These are phyloP conservation scores for Beauveria australis DNA, from an alignment of 2,329 filamentous ascomycete genomes.

Conservation along the genomic window DNA sequence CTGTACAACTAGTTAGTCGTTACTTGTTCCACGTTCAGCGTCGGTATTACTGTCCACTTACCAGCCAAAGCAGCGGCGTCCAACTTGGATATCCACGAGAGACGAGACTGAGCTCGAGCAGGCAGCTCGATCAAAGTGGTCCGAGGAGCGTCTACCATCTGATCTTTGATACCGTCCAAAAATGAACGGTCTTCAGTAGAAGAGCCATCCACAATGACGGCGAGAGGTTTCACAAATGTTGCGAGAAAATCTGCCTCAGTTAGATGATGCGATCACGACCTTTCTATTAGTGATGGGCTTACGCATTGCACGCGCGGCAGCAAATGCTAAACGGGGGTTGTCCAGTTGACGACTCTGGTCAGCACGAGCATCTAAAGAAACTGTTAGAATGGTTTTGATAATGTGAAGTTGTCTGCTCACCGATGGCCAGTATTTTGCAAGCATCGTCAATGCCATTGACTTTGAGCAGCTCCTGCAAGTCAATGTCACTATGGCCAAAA, in stretches of 20 bases:
- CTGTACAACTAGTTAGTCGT: conserved; percentile 28
- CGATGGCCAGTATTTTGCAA: conserved; percentile 59
- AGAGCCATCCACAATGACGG: conserved; percentile 62
- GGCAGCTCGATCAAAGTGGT: conserved; percentile 72
- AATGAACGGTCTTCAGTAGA: conserved; percentile 62
- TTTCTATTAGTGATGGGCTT: conserved; percentile 18
- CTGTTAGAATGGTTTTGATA: conserved; percentile 13
- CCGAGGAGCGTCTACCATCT: conserved; percentile 37
- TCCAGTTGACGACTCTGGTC: conserved; percentile 64
- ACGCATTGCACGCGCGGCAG: conserved; percentile 57
- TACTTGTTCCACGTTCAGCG: conserved; percentile 15
- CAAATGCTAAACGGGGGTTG: conserved; percentile 58
- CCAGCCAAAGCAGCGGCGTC: conserved; percentile 63
- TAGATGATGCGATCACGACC: conserved; percentile 15
- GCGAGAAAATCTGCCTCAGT: conserved; percentile 53
- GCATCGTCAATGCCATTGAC: conserved; percentile 69
- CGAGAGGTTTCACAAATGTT: conserved; percentile 68
- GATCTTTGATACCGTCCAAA: conserved; percentile 47
- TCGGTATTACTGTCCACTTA: conserved; percentile 24
- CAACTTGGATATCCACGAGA: conserved; percentile 71
- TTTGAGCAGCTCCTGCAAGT: conserved; percentile 58
- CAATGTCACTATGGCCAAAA: conserved; percentile 63
- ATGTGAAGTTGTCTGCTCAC: conserved; percentile 21
- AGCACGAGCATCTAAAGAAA: conserved; percentile 59
- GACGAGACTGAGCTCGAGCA: conserved; percentile 47